A percentile compares a stretch with the other conserved stretches of the same genome.
Evolutionary conservation across 345 rosid genomes (phyloP).

Genomic region (Toxicodendron radicans): DNA sequence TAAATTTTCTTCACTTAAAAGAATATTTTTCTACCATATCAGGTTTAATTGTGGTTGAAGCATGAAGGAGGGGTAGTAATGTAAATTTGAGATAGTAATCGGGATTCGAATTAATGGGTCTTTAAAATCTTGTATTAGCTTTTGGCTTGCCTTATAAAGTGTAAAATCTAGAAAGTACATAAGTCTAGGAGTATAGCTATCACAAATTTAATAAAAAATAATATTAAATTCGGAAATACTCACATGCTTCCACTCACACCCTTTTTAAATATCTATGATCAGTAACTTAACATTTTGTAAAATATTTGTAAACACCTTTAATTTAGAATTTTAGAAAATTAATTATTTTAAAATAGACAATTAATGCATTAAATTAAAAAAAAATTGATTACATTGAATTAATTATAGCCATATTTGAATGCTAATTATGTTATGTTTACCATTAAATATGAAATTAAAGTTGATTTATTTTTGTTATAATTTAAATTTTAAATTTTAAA

Average conservation of each 20-base stretch:
- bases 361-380: too few relatives aligned
- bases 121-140: slow-evolving; percentile 2
- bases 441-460: too few relatives aligned
- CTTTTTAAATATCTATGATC: not conserved
- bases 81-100: not conserved
- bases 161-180: slow-evolving; percentile 26
- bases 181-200: slow-evolving; percentile 23
- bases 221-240: not conserved
- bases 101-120: not conserved
- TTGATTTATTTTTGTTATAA: too few relatives aligned
- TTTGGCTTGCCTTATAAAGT: slow-evolving; percentile 24
- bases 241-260: not conserved
- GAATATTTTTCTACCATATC: too few relatives aligned
- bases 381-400: too few relatives aligned
- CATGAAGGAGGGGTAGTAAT: not conserved
- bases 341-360: too few relatives aligned
- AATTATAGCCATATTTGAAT: too few relatives aligned
- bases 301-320: not conserved
- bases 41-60: not conserved
- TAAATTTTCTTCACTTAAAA: too few relatives aligned
- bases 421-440: too few relatives aligned
- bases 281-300: not conserved
- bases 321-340: too few relatives aligned
- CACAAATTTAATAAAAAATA: not conserved
- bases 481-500: too few relatives aligned